Conservation (phyloP, 2,329 filamentous ascomycete genomes). For the Pestalotiopsis sp. region DNA sequence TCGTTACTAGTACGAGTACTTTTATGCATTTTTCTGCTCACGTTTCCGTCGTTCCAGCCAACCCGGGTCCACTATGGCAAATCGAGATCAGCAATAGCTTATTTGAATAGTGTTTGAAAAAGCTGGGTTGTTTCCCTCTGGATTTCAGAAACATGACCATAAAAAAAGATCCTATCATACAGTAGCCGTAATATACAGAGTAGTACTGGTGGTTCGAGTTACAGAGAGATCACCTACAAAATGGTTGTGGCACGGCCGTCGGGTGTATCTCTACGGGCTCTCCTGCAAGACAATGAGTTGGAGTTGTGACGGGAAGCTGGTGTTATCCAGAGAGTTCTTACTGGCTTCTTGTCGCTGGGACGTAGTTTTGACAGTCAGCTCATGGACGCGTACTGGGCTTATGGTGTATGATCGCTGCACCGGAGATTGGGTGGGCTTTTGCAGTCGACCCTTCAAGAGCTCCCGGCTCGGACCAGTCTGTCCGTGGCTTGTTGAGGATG, state of each 20-base stretch:
- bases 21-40: conserved; percentile 4
- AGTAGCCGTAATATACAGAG: background rate
- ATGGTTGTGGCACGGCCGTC: conserved; percentile 32
- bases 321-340: conserved; percentile 11
- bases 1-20: background rate
- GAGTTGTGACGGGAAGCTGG: background rate
- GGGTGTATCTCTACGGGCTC: conserved; percentile 29
- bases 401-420: conserved; percentile 14
- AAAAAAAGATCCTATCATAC: background rate
- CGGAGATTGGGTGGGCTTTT: conserved; percentile 1
- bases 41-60: conserved; percentile 26
- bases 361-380: conserved; percentile 11
- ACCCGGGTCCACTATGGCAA: conserved; percentile 27
- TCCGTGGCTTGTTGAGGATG: background rate
- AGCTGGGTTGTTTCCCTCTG: background rate
- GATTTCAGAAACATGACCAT: too few species aligned
- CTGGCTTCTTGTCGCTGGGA: conserved; percentile 6
- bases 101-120: background rate
- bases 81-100: background rate
- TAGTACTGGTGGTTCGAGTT: background rate
- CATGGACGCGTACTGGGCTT: background rate
- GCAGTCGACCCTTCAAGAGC: conserved; percentile 16
- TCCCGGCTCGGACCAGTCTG: background rate
- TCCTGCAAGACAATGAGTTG: conserved; percentile 18
- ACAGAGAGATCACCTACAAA: conserved; percentile 11